Conservation (phyloP, 129 eudicot species). For the carrot (Daucus carota) region DH1_v3.0 NC_030383.2:54051501-54052000, state of each 20-base stretch:
- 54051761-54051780: conserved; percentile 99
- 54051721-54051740: conserved; percentile 98
- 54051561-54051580: not conserved
- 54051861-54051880: conserved; percentile 93
- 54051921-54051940: conserved; percentile 98
- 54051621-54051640: conserved; percentile 99
- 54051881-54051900: conserved; percentile 99
- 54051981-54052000: conserved; percentile 86
- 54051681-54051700: conserved; percentile 71
- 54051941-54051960: conserved; percentile 97
- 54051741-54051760: conserved; percentile 98
- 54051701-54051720: conserved; percentile 85
- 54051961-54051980: conserved; percentile 92
- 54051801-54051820: conserved; percentile 88
- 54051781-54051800: conserved; percentile 89
- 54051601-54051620: not conserved
- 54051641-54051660: conserved; percentile 85
- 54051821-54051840: conserved; percentile 91
- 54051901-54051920: conserved; percentile 98
- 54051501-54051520: conserved; percentile 93
- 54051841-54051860: conserved; percentile 97
- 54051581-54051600: not conserved
- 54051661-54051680: conserved; percentile 37
- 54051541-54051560: not conserved
- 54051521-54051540: conserved; percentile 91